A percentile compares a stretch with the other conserved stretches of the same genome.
phyloP scores from a whole-genome alignment of 2,329 filamentous ascomycete species.

The Ilyonectria destructans region DNA sequence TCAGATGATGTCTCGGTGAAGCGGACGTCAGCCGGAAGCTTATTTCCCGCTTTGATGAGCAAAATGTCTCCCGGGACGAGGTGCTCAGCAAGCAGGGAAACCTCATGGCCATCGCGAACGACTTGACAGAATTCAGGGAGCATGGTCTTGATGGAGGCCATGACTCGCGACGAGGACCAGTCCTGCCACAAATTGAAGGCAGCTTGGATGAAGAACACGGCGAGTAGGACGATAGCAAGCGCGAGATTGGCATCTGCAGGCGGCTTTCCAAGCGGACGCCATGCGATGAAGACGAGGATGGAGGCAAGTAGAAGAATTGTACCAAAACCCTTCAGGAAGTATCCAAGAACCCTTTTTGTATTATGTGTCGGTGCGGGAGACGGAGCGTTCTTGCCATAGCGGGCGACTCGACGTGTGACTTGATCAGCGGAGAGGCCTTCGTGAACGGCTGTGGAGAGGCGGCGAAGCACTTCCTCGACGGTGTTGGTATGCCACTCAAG shows the following conservation, averaged over 20 bases:
- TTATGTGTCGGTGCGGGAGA: conserved; percentile 39
- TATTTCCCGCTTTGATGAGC: conserved; percentile 79
- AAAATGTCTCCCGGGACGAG: conserved; percentile 83
- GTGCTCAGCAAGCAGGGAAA: conserved; percentile 68
- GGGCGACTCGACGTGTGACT: conserved; percentile 29
- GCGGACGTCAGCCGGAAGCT: conserved; percentile 81
- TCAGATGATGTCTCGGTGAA: conserved; percentile 80
- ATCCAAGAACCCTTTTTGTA: conserved; percentile 70
- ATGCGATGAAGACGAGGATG: conserved; percentile 83
- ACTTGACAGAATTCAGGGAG: conserved; percentile 81
- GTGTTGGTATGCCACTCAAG: conserved; percentile 43
- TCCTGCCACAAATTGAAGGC: conserved; percentile 81
- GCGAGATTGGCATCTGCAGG: conserved; percentile 80
- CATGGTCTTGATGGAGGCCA: conserved; percentile 86
- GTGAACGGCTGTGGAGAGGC: conserved; percentile 31
- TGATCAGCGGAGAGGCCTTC: conserved; percentile 38
- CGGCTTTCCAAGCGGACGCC: conserved; percentile 82
- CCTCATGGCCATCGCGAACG: conserved; percentile 71
- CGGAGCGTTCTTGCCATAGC: conserved; percentile 40
- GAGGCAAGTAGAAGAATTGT: conserved; percentile 78
- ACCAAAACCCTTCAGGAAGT: conserved; percentile 86
- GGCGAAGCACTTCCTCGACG: conserved; percentile 34
- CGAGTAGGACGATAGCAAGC: conserved; percentile 80
- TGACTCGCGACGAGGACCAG: conserved; percentile 83
- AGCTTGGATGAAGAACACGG: conserved; percentile 80